A percentile compares a stretch with the other conserved stretches of the same genome.
Conservation (phyloP, 1,139 yeast species). For the Meyerozyma sp. region DNA sequence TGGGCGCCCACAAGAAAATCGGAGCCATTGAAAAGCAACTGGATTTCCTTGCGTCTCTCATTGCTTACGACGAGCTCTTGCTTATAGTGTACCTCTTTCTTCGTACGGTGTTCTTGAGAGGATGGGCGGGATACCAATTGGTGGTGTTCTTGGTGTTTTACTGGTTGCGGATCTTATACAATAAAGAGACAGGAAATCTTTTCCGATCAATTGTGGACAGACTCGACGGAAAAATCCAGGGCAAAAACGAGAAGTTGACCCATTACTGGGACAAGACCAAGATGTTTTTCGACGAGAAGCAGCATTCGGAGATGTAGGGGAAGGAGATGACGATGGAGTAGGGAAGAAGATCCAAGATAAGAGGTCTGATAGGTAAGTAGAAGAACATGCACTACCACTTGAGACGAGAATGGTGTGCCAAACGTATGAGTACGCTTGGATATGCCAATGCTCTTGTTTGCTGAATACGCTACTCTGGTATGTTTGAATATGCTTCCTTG, state of each 20-base stretch:
- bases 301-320: not conserved
- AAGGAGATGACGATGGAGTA: not conserved
- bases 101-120: constrained; percentile 59
- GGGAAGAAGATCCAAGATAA: not conserved
- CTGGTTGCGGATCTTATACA: constrained; percentile 64
- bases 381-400: not conserved
- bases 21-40: constrained; percentile 35
- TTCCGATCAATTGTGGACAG: constrained; percentile 35
- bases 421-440: no score
- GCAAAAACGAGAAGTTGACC: constrained; percentile 43
- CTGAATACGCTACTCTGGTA: no score
- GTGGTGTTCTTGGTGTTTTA: constrained; percentile 51
- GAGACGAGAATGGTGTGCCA: no score
- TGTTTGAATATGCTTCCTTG: no score
- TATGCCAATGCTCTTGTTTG: no score
- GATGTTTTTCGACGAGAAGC: constrained; percentile 31
- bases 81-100: constrained; percentile 47
- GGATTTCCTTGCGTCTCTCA: constrained; percentile 37
- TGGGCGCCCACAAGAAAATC: constrained; percentile 38
- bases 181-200: constrained; percentile 43
- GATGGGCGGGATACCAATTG: constrained; percentile 65
- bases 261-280: constrained; percentile 39
- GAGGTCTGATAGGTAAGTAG: no score
- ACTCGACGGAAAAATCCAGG: constrained; percentile 37
- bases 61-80: constrained; percentile 58